phyloP scores from a whole-genome alignment of 2,329 filamentous ascomycete genomes.

The Ilyonectria sp. region DNA sequence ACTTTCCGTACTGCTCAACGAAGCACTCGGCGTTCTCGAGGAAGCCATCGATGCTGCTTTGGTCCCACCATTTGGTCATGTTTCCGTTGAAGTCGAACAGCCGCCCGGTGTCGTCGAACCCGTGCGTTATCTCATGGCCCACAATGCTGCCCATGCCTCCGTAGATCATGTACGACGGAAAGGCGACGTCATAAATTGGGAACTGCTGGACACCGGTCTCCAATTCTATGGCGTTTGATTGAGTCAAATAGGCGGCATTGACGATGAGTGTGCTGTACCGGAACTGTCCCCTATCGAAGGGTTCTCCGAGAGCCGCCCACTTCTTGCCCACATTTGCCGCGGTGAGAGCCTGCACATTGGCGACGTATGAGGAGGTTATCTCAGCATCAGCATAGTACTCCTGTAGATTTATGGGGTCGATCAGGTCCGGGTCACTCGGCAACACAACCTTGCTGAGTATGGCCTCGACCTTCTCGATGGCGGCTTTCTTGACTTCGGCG shows the following conservation, averaged over 20 bases:
- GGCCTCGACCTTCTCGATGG: conserved; percentile 76
- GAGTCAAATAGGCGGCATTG: conserved; percentile 56
- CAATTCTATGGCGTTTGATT: conserved; percentile 49
- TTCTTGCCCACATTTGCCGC: conserved; percentile 62
- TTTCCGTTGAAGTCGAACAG: conserved; percentile 77
- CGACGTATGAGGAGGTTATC: conserved; percentile 68
- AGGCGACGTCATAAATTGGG: conserved; percentile 74
- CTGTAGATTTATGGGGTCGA: conserved; percentile 68
- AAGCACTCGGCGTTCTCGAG: conserved; percentile 75
- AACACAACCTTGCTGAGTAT: conserved; percentile 80
- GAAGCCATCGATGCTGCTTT: conserved; percentile 71
- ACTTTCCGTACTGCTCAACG: conserved; percentile 76
- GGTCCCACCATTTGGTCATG: conserved; percentile 77
- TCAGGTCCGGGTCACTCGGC: conserved; percentile 74
- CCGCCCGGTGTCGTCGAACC: conserved; percentile 77
- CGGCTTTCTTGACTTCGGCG: conserved; percentile 69
- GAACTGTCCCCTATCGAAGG: conserved; percentile 73
- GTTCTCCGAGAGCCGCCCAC: conserved; percentile 73
- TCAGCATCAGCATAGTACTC: conserved; percentile 70
- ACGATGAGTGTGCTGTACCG: conserved; percentile 72
- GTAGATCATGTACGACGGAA: conserved; percentile 77
- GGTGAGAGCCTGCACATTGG: conserved; percentile 68
- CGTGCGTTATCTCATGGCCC: conserved; percentile 80
- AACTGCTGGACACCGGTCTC: conserved; percentile 75
- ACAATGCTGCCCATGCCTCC: conserved; percentile 78